phyloP scores from a whole-genome alignment of 2,329 filamentous ascomycete species.

The Aspergillus niger region DNA sequence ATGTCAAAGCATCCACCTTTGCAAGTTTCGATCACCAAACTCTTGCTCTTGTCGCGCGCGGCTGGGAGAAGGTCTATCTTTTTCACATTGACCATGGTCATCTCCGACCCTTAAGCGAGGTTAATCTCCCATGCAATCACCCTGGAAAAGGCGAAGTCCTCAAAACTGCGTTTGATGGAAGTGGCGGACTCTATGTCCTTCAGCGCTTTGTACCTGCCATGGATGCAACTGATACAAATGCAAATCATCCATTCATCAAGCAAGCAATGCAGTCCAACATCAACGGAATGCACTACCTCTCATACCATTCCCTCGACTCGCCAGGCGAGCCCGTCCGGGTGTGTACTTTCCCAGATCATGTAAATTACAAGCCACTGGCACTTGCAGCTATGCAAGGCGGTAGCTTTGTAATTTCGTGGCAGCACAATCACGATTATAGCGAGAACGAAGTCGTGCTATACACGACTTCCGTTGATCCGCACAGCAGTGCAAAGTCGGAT shows the following conservation, averaged over 20 bases:
- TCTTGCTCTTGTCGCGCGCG: conserved; percentile 35
- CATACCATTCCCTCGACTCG: conserved; percentile 27
- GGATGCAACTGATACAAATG: conserved; percentile 23
- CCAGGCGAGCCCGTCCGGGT: conserved; percentile 21
- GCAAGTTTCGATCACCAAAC: conserved; percentile 19
- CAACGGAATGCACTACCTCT: conserved; percentile 30
- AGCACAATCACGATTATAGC: conserved; percentile 23
- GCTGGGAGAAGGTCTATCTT: conserved; percentile 31
- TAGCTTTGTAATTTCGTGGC: conserved; percentile 44
- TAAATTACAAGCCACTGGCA: conserved; percentile 33
- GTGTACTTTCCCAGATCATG: conserved; percentile 33
- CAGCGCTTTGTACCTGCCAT: conserved; percentile 33
- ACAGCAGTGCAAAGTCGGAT: conserved; percentile 6
- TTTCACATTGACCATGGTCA: conserved; percentile 25
- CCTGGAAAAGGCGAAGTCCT: conserved; percentile 35
- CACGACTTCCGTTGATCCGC: conserved; percentile 13
- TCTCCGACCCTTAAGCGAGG: conserved; percentile 17
- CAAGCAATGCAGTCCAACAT: conserved; percentile 30
- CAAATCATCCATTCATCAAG: conserved; percentile 36
- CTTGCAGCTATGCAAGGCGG: conserved; percentile 27
- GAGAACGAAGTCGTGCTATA: conserved; percentile 37
- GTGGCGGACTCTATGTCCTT: conserved; percentile 33
- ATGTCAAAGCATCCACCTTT: conserved; percentile 38
- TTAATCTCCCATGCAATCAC: conserved; percentile 27
- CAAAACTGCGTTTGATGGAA: conserved; percentile 30